These are phyloP conservation scores for Mortierella sp. DNA, from an alignment of 371 early-diverging fungal genomes.

Conservation along the genomic window DNA sequence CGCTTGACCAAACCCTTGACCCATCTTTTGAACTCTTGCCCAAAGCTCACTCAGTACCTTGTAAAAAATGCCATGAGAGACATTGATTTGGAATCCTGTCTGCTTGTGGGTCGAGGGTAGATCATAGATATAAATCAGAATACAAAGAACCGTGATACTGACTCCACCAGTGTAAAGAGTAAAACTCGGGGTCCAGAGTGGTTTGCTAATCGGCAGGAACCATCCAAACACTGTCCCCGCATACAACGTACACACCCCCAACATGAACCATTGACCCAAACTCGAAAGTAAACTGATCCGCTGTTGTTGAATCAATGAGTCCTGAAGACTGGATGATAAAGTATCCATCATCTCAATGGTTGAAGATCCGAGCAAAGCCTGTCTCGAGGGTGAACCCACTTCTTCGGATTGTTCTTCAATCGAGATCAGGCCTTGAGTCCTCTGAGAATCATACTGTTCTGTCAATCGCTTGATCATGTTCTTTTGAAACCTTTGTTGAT, in stretches of 20 bases:
- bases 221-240: constrained; percentile 28
- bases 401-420: neutral
- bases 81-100: neutral
- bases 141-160: constrained; percentile 24
- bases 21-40: neutral
- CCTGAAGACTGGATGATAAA: no score
- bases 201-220: constrained; percentile 57
- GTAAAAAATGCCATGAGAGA: neutral
- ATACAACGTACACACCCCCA: constrained; percentile 17
- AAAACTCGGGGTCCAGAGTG: constrained; percentile 61
- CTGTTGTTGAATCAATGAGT: no score
- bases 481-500: constrained; percentile 23
- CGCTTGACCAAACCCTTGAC: neutral
- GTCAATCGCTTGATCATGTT: neutral
- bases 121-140: constrained; percentile 31
- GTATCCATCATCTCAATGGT: neutral
- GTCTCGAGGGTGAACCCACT: neutral
- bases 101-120: neutral
- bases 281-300: constrained; percentile 12
- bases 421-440: neutral
- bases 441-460: neutral
- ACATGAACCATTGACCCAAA: constrained; percentile 31
- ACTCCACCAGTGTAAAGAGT: constrained; percentile 52
- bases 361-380: neutral
- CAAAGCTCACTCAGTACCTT: neutral